A percentile compares a stretch with the other conserved stretches of the same genome.
These are phyloP conservation scores for Plectosphaerella sp. DNA, from an alignment of 2,329 filamentous ascomycete species.

Conservation along the genomic window DNA sequence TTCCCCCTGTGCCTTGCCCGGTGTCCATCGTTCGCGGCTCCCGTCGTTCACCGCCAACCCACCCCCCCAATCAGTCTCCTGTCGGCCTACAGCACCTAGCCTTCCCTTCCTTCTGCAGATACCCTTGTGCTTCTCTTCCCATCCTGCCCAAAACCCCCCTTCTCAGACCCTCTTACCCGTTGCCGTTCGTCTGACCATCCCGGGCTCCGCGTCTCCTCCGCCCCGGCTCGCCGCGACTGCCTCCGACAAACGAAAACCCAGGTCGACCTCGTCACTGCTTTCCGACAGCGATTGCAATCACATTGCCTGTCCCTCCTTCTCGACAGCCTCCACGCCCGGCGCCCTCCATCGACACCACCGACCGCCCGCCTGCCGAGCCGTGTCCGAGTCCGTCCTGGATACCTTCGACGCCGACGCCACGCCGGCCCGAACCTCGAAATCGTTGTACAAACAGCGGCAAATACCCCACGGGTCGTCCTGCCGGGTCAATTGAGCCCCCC, in stretches of 20 bases:
- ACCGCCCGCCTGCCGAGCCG: neutral
- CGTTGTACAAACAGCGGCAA: neutral
- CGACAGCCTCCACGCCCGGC: neutral
- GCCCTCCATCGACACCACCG: neutral
- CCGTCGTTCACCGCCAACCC: neutral
- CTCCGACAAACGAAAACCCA: too few species aligned
- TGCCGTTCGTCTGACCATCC: too few species aligned
- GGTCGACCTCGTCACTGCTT: neutral
- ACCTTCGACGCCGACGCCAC: too few species aligned
- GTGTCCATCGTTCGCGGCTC: conserved; percentile 1
- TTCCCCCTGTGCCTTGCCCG: conserved; percentile 7
- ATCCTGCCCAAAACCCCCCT: neutral
- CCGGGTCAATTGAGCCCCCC: neutral
- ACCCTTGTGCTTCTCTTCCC: neutral
- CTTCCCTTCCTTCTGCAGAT: conserved; percentile 2
- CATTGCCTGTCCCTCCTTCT: neutral
- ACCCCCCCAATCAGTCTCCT: neutral
- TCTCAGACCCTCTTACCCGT: neutral
- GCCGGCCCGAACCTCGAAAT: too few species aligned
- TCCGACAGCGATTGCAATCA: neutral
- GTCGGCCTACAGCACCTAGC: neutral
- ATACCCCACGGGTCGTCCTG: neutral
- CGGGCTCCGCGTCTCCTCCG: too few species aligned
- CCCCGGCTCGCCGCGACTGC: too few species aligned
- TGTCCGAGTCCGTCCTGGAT: too few species aligned